Percentiles rank a stretch among this genome's conserved stretches.
Evolutionary conservation across 805 yeast species (phyloP).

Genomic region (Wickerhamiella dianesei): DNA sequence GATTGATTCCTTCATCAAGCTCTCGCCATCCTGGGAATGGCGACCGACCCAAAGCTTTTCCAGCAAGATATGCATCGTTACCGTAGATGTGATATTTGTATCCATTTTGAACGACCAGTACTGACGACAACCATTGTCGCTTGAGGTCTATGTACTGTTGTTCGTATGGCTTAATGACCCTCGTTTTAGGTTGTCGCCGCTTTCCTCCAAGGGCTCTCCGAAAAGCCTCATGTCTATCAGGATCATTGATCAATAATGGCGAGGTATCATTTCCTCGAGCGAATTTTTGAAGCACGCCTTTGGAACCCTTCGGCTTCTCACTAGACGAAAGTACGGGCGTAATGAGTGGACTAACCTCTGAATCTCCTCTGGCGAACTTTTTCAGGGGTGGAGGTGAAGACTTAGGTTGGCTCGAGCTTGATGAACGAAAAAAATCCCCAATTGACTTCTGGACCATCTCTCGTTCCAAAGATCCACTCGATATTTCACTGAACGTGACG

Average conservation of each 20-base stretch:
- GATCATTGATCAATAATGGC: background rate
- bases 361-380: background rate
- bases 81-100: slow-evolving; percentile 84
- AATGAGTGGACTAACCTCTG: no score
- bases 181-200: background rate
- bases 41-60: slow-evolving; percentile 41
- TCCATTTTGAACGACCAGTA: slow-evolving; percentile 78
- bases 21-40: slow-evolving; percentile 54
- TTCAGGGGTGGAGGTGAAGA: background rate
- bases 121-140: slow-evolving; percentile 43
- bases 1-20: slow-evolving; percentile 34
- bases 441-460: background rate
- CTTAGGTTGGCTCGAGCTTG: background rate
- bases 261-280: background rate
- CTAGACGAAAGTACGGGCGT: no score
- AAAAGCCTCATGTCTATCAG: slow-evolving; percentile 4
- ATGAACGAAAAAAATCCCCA: background rate
- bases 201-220: background rate
- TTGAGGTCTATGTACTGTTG: slow-evolving; percentile 62
- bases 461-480: no score
- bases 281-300: background rate
- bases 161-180: slow-evolving; percentile 64
- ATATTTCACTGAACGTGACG: no score
- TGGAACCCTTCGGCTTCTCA: no score
- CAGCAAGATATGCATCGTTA: slow-evolving; percentile 61